Percentiles rank a stretch among this genome's conserved stretches.
phyloP scores from a whole-genome alignment of 805 yeast genomes.

The Jamesozyma jinghongensis region DNA sequence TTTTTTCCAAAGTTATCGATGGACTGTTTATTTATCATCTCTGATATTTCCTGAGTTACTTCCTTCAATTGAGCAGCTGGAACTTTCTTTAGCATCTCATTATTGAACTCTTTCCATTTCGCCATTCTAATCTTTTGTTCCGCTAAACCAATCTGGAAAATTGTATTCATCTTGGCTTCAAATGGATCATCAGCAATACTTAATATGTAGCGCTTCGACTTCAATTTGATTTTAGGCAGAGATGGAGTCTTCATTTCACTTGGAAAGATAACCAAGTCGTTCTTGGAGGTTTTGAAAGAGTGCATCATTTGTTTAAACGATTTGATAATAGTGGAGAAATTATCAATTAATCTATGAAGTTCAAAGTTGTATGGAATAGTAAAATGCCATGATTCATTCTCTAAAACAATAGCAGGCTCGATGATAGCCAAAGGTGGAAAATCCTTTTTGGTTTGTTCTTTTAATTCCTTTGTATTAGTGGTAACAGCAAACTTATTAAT shows the following conservation, averaged over 20 bases:
- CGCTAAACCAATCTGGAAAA: conserved; percentile 54
- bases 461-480: conserved; percentile 26
- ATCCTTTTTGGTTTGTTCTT: conserved; percentile 12
- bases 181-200: conserved; percentile 84
- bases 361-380: conserved; percentile 66
- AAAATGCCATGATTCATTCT: conserved; percentile 39
- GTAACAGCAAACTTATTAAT: conserved; percentile 29
- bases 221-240: conserved; percentile 51
- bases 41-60: conserved; percentile 4
- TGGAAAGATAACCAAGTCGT: conserved; percentile 34
- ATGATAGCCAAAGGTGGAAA: conserved; percentile 10
- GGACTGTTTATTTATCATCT: conserved; percentile 3
- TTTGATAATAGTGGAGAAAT: conserved; percentile 58
- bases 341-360: conserved; percentile 73
- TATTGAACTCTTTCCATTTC: conserved; percentile 37
- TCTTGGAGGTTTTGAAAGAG: conserved; percentile 38
- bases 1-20: too few species aligned
- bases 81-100: conserved; percentile 9
- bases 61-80: background rate
- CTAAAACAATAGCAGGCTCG: conserved; percentile 32
- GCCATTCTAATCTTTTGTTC: conserved; percentile 57
- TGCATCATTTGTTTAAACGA: conserved; percentile 50
- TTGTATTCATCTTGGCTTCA: conserved; percentile 60
- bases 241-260: conserved; percentile 32
- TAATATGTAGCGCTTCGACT: conserved; percentile 47